phyloP scores from a whole-genome alignment of 2,329 filamentous ascomycete genomes.

The Fusarium verticillioides region DNA sequence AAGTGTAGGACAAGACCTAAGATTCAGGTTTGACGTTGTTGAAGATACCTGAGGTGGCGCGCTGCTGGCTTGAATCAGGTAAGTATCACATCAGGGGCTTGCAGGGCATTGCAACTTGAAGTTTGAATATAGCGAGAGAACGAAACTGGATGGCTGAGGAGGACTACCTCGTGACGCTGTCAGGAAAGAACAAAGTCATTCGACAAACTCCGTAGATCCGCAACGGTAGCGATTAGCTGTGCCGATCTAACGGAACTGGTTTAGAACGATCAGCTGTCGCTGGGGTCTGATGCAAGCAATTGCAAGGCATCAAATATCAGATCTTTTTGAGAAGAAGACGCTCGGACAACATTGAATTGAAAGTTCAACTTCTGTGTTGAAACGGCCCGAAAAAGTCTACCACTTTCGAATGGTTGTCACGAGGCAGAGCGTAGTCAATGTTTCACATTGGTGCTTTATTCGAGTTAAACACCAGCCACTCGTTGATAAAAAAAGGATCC shows the following conservation, averaged over 20 bases:
- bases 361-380: constrained; percentile 4
- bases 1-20: constrained; percentile 1
- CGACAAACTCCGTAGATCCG: background rate
- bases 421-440: background rate
- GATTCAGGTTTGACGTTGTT: constrained; percentile 13
- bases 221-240: constrained; percentile 21
- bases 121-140: background rate
- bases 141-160: background rate
- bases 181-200: background rate
- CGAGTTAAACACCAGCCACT: constrained; percentile 24
- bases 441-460: background rate
- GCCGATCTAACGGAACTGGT: constrained; percentile 26
- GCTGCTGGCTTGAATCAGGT: background rate
- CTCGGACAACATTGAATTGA: background rate
- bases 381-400: constrained; percentile 2
- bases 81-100: background rate
- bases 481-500: background rate
- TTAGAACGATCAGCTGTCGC: constrained; percentile 24
- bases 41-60: background rate
- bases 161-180: background rate
- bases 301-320: constrained; percentile 11
- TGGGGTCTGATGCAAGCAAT: constrained; percentile 35
- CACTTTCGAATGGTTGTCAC: background rate
- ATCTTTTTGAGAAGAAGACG: background rate
- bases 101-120: background rate